Evolutionary conservation across 257 asterid species (phyloP).

Genomic region (Penstemon barbatus): DNA sequence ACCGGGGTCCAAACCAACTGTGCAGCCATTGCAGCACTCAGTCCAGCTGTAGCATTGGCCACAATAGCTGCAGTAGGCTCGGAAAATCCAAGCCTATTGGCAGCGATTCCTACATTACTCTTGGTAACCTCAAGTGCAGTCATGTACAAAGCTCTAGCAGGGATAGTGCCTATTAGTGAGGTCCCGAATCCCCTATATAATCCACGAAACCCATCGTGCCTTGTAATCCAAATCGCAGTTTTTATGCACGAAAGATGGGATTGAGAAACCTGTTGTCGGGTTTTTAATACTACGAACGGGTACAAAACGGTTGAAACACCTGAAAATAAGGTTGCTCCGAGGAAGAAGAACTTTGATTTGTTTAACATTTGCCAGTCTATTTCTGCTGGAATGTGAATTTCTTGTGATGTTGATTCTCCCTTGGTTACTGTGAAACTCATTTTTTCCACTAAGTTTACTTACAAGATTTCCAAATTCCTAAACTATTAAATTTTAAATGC

Average conservation of each 20-base stretch:
- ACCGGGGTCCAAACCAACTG: constrained; percentile 81
- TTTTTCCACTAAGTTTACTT: constrained; percentile 30
- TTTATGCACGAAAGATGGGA: constrained; percentile 45
- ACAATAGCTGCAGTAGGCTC: constrained; percentile 57
- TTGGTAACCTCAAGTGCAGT: constrained; percentile 76
- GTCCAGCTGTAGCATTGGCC: constrained; percentile 74
- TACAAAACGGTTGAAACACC: constrained; percentile 68
- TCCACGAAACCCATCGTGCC: constrained; percentile 62
- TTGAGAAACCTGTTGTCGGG: constrained; percentile 72
- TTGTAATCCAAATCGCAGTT: constrained; percentile 53
- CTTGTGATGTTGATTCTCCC: constrained; percentile 48
- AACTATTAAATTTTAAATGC: constrained; percentile 13
- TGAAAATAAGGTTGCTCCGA: constrained; percentile 75
- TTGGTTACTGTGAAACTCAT: constrained; percentile 53
- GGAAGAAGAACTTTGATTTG: constrained; percentile 77
- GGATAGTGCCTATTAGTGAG: constrained; percentile 73
- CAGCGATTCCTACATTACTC: constrained; percentile 56
- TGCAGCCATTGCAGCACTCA: constrained; percentile 72
- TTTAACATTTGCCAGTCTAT: constrained; percentile 60
- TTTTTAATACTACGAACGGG: constrained; percentile 70
- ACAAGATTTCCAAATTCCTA: constrained; percentile 12
- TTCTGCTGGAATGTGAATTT: constrained; percentile 63
- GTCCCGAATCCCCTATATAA: constrained; percentile 79
- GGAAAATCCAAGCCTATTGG: constrained; percentile 50
- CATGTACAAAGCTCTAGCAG: constrained; percentile 80